Evolutionary conservation across 1,139 yeast species (phyloP), one percentile per base, ranked within the genome.

Genomic region (Wickerhamomyces sp.): DNA sequence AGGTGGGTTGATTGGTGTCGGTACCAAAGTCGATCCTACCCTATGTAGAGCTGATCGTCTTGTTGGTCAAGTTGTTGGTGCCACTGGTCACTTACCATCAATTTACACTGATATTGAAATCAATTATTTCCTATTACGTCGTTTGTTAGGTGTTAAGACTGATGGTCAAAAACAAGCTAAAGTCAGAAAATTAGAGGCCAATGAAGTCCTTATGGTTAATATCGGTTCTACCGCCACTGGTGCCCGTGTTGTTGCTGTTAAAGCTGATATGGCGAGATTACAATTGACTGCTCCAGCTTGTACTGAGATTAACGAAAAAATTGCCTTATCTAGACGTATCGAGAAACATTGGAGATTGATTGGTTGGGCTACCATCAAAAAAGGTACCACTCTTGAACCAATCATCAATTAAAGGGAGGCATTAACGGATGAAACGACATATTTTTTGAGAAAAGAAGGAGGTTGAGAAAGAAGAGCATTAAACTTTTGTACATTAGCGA

Each of bases 281-380:
- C 90, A 89, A 62, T 78, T 94, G 61, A 90, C 97, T 36, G 83
- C 96, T 36, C 98, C 99, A 42, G 98, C 98, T 35, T 94, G 99
- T 80, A 92, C 99, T 34, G 97, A 90, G 71, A 77, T 92, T 43
- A 87, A 94, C 55, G 98, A 94, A 72, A 90, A 94, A 83, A 90
- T 94, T 67, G 99, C 99, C 38, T 74, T 94, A 60, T 89, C 97
- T 33, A 86, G 99, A 77, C 90, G 98, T 79, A 94, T 94, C 57
- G 99, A 92, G 63, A 92, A 90, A 78, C 99, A 94, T 68, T 94
- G 97, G 96, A 94, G 99, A 76, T 78, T 94, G 66, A 94, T 94
- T 70, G 99, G 99, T 58, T 94, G 99, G 99, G 99, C 98, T 54
- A 88, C 97, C 41, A 92, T 94, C 63, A 87, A 88, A 70, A 89